Percentiles rank a stretch among this genome's conserved stretches.
These are phyloP conservation scores for Salinomyces thailandicus DNA, from an alignment of 2,329 filamentous ascomycete genomes.

Conservation along the genomic window DNA sequence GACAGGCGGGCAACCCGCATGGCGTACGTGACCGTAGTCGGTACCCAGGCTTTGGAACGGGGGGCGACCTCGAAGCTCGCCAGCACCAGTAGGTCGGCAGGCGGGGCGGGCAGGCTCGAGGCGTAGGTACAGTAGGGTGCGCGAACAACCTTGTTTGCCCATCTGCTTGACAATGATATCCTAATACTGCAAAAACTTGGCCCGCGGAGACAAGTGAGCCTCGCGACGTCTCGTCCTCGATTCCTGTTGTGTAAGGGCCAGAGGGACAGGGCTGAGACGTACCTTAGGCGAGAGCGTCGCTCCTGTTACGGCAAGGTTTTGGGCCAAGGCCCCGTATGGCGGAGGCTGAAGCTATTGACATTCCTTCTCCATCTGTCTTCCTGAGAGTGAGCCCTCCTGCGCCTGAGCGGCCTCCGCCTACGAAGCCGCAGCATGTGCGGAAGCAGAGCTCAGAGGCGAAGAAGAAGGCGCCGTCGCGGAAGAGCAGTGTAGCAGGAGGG, in stretches of 20 bases:
- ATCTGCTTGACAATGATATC: constrained; percentile 4
- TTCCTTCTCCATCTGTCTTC: constrained; percentile 49
- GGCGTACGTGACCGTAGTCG: too few species aligned
- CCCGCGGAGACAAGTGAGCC: not conserved
- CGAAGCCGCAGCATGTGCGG: constrained; percentile 16
- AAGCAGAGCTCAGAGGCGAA: constrained; percentile 11
- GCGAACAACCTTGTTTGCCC: constrained; percentile 1
- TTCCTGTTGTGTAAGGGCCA: not conserved
- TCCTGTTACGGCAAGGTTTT: constrained; percentile 1
- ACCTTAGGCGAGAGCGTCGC: constrained; percentile 2
- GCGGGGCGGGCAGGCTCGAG: not conserved
- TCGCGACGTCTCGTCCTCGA: not conserved
- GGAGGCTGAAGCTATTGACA: constrained; percentile 50
- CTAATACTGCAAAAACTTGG: constrained; percentile 8
- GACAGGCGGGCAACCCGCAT: not conserved
- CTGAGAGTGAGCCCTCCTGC: constrained; percentile 28
- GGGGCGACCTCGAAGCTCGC: not conserved
- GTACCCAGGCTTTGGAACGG: constrained; percentile 1
- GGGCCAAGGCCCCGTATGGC: constrained; percentile 27
- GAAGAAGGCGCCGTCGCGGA: constrained; percentile 12
- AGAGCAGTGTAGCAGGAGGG: constrained; percentile 7
- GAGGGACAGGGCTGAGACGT: not conserved
- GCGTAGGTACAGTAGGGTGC: not conserved
- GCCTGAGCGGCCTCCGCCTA: constrained; percentile 12
- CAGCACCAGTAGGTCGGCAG: not conserved